Conservation (phyloP, 352 stramenopile genomes). For the Globisporangium cylindrosporum region DNA sequence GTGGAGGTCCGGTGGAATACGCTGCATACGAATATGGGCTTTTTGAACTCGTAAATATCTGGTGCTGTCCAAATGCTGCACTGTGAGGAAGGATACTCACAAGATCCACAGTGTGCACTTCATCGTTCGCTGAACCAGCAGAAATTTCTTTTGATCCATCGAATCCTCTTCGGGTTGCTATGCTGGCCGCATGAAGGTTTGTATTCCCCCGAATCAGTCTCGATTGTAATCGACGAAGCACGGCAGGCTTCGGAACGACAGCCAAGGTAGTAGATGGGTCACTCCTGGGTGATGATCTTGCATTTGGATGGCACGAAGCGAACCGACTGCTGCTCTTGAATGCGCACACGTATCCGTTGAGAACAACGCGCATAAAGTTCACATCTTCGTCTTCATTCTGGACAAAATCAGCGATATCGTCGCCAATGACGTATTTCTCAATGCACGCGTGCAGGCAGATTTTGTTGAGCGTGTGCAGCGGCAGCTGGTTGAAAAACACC, state of each 20-base stretch:
- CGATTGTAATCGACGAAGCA: conserved; percentile 30
- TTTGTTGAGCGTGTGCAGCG: conserved; percentile 24
- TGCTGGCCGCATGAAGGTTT: background rate
- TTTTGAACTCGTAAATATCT: conserved; percentile 32
- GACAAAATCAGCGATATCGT: conserved; percentile 31
- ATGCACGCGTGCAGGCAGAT: conserved; percentile 32
- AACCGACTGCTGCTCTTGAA: conserved; percentile 30
- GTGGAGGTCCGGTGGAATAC: conserved; percentile 18
- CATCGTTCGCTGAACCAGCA: background rate
- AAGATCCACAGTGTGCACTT: conserved; percentile 22
- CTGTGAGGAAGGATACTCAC: conserved; percentile 36
- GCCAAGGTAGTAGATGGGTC: background rate
- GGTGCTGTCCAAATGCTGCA: conserved; percentile 38
- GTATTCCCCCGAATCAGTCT: conserved; percentile 24
- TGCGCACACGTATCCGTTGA: conserved; percentile 41
- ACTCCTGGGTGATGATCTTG: background rate
- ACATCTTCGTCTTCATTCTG: conserved; percentile 34
- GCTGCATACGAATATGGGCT: conserved; percentile 41
- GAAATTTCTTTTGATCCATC: background rate
- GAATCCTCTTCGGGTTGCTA: background rate
- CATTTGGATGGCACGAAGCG: background rate
- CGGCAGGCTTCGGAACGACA: conserved; percentile 17
- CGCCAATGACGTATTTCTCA: conserved; percentile 25
- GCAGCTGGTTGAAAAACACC: conserved; percentile 43
- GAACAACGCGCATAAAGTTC: conserved; percentile 29